Percentiles rank a stretch among this genome's conserved stretches.
These are phyloP conservation scores for Microbotryum intermedium DNA, from an alignment of 1,284 basidiomycete species.

Conservation along the genomic window DNA sequence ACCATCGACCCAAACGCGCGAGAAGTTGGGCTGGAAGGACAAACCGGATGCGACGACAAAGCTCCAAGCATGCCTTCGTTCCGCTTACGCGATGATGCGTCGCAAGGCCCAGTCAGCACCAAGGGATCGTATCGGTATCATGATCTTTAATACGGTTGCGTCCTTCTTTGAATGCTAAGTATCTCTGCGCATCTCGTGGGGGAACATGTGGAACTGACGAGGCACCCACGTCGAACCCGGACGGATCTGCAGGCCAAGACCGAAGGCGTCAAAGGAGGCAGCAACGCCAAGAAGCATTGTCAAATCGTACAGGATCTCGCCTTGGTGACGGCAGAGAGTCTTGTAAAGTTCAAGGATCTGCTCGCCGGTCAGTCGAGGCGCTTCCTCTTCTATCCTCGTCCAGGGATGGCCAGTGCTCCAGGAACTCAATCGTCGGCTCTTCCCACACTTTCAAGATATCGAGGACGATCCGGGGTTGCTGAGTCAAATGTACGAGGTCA, in stretches of 20 bases:
- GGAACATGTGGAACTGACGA: not conserved
- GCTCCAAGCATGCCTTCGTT: conserved; percentile 23
- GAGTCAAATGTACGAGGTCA: conserved; percentile 31
- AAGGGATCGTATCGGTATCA: conserved; percentile 50
- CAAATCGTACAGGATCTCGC: conserved; percentile 66
- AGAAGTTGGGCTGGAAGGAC: conserved; percentile 6
- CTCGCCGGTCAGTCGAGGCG: conserved; percentile 51
- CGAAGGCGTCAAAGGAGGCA: conserved; percentile 48
- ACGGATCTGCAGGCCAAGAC: conserved; percentile 39
- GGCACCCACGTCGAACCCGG: not conserved
- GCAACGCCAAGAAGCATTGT: conserved; percentile 57
- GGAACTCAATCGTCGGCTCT: not conserved
- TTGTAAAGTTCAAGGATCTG: conserved; percentile 61
- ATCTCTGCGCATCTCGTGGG: too few relatives aligned
- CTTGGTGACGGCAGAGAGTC: conserved; percentile 67
- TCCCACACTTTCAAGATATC: conserved; percentile 23
- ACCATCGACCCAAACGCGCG: not conserved
- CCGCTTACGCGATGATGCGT: conserved; percentile 29
- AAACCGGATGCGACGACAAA: conserved; percentile 16
- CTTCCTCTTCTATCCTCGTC: not conserved
- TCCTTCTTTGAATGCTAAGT: not conserved
- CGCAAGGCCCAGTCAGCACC: conserved; percentile 30
- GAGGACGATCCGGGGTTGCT: conserved; percentile 36
- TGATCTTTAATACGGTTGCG: conserved; percentile 85
- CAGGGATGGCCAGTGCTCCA: too few relatives aligned